Percentiles rank a stretch among this genome's conserved stretches.
Evolutionary conservation across 371 early-diverging fungal genomes (phyloP).

Genomic region (Mortierella sp.): DNA sequence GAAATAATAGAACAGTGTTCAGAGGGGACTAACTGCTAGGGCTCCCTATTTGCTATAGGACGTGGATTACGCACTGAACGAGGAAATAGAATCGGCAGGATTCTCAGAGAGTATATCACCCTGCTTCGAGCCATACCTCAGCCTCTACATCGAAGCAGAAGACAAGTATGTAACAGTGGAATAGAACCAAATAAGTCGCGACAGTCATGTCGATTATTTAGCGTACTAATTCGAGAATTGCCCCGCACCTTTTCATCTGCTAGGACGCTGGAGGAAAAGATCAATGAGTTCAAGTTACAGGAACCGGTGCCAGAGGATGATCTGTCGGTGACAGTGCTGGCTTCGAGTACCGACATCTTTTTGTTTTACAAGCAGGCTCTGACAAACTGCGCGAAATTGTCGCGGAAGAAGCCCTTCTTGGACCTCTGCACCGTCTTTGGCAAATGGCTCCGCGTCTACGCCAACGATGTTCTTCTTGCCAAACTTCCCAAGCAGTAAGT

Average conservation of each 20-base stretch:
- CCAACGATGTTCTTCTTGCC: constrained; percentile 73
- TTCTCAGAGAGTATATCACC: constrained; percentile 85
- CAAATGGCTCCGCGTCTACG: constrained; percentile 83
- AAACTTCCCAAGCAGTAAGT: constrained; percentile 73
- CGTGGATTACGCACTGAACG: constrained; percentile 40
- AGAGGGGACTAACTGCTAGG: neutral
- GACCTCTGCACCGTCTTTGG: constrained; percentile 82
- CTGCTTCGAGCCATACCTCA: constrained; percentile 89
- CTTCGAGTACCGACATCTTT: constrained; percentile 93
- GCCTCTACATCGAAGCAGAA: constrained; percentile 86
- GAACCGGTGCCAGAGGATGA: constrained; percentile 70
- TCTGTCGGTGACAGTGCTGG: constrained; percentile 73
- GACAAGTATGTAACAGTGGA: constrained; percentile 68
- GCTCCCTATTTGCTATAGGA: constrained; percentile 28
- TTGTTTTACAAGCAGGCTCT: constrained; percentile 90
- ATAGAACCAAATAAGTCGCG: neutral
- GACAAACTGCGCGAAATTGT: constrained; percentile 84
- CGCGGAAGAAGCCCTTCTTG: constrained; percentile 86
- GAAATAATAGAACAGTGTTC: too few species aligned
- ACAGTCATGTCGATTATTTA: constrained; percentile 19
- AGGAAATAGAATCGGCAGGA: constrained; percentile 48
- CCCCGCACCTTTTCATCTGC: neutral
- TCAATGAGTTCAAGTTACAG: constrained; percentile 56
- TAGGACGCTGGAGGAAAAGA: constrained; percentile 53
- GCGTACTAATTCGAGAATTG: neutral